Evolutionary conservation across 2,329 filamentous ascomycete genomes (phyloP), one percentile per base, ranked within the genome.

Genomic region (Byssothecium circinans): DNA sequence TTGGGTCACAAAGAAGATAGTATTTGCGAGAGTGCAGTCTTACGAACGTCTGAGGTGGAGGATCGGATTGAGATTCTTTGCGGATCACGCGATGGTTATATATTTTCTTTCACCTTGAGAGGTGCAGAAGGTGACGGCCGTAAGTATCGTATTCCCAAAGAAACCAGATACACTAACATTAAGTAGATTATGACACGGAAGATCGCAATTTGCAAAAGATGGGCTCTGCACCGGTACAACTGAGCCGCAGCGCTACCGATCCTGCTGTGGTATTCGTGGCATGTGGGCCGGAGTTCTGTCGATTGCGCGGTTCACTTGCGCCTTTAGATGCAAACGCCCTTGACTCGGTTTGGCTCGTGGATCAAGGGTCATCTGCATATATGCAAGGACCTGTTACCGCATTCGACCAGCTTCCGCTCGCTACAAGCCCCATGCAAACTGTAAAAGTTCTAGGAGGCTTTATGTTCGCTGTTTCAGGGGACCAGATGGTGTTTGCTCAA

Each of bases 381-480:
- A 48, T 60, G 15, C 69, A 73, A 47, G 54, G 50, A 17, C 46
- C 63, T 6, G 47, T 72, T 3, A 64, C 65, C 3, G 66, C 69
- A 4, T 42, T 67, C 2, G 61, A 59, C 43, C 69, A 71, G 41
- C 47, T 71, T 1, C 61, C 65, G 6, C 50, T 56, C 2, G 18
- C 47, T 6, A 2, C n/a, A 10, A 2, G 34, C 47, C 4, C 62
- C 69, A 41, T 60, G 71, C 17, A 67, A 71, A 29, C 56, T 66
- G 65, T 72, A 12, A 62, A 74, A 40, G 64, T 72, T 12, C 58
- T 76, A 10, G 65, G 67, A 12, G 74, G 74, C 2, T 73, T 76
- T 30, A 60, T 81, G 8, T 74, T 80, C 35, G 77, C 74, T 32
- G 73, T 79, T 39, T 72, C 74, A 15, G 74, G 76, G 20, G 70